Base-by-base conservation (phyloP, 2,329 filamentous ascomycete genomes). In the Furcasterigmium furcatum region DNA sequence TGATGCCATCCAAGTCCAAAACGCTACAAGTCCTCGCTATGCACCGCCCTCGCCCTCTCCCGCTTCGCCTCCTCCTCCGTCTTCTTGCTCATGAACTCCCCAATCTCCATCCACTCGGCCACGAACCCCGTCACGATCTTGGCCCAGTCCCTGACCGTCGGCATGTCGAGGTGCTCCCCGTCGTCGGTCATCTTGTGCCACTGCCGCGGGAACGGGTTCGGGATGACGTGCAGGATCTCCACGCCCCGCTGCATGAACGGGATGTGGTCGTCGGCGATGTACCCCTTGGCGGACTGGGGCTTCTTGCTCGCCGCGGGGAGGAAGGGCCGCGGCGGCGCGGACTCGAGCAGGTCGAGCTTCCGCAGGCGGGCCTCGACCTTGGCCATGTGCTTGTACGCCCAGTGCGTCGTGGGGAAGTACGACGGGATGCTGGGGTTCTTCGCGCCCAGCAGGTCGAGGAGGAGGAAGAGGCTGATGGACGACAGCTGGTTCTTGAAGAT, bases 171-270 rank as follows among this genome's bases (percentile, higher is more conserved):
- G 66, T 97, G 87, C 54, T 85, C 83, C 2, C 82, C 92, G 56
- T 96, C 85, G 60, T 99, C 94, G 0, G 84, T 71, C 57, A 91
- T 82, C 2, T 75, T 85, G 68, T 99, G 94, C 94, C 94, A 99
- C 2, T 95, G 87, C 0, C 54, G 38, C 1, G 91, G 91, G 61
- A 97, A 97, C 0, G 85, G 85, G 4, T 73, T 76, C 0, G 92
- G 90, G 46, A 99, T 97, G 21, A 99, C 66, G 67, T 99, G 94
- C 47, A 99, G 65, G 14, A 97, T 77, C 22, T 95, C 85, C 0
- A 97, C 92, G 2, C 94, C 94, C 29, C 89, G 80, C 29, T 72
- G 72, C 76, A 97, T 82, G 58, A 99, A 99, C 1, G 94, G 94
- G 5, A 96, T 65, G 62, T 99, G 94, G 59, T 99, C 94, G 61